Conservation (phyloP, 2,329 filamentous ascomycete species). For the Colletotrichum musicola region DNA sequence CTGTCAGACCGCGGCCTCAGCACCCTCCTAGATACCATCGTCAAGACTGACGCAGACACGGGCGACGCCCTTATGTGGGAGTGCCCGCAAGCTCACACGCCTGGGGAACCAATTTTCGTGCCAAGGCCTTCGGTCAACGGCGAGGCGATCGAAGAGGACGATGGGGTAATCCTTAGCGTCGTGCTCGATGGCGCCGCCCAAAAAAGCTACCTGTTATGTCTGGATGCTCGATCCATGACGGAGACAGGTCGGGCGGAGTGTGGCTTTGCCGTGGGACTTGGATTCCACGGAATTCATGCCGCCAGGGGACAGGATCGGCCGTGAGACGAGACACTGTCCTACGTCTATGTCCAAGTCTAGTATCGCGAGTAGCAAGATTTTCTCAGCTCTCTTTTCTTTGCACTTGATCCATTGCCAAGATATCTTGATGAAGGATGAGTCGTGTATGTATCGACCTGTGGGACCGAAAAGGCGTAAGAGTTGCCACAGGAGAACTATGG, state of each 20-base stretch:
- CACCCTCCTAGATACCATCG: constrained; percentile 71
- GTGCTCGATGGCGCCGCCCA: constrained; percentile 72
- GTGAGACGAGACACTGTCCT: neutral
- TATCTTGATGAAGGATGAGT: no score
- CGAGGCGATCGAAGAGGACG: constrained; percentile 66
- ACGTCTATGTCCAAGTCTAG: no score
- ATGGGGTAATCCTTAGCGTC: constrained; percentile 71
- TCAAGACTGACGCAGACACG: constrained; percentile 73
- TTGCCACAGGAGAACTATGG: no score
- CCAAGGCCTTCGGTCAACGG: constrained; percentile 44
- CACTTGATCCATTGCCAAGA: no score
- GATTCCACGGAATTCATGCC: constrained; percentile 73
- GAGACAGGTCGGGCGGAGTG: constrained; percentile 75
- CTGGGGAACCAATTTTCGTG: constrained; percentile 78
- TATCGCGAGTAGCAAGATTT: no score
- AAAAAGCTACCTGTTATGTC: constrained; percentile 74
- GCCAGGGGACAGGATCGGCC: constrained; percentile 23
- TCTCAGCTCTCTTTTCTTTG: no score
- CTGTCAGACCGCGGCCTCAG: constrained; percentile 68
- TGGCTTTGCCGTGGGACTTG: constrained; percentile 70
- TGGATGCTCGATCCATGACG: constrained; percentile 72
- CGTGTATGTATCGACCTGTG: no score
- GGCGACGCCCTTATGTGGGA: constrained; percentile 69
- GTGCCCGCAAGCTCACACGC: constrained; percentile 69
- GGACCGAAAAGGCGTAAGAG: no score